Percentiles rank a stretch among this genome's conserved stretches.
phyloP scores from a whole-genome alignment of 768 basidiomycete species.

The Artomyces pyxidatus region DNA sequence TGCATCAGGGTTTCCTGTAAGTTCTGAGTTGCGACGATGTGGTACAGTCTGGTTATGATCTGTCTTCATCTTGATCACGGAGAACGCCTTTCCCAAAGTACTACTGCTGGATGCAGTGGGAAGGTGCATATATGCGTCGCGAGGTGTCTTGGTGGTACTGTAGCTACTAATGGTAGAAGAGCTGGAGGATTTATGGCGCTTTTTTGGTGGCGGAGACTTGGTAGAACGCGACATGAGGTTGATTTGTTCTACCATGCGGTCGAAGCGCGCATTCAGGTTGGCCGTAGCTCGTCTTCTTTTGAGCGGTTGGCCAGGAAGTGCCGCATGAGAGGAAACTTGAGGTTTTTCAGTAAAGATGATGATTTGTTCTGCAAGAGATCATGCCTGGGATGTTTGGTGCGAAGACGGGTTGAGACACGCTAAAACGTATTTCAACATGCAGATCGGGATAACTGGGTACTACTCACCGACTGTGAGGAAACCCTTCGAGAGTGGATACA shows the following conservation, averaged over 20 bases:
- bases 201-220: constrained; percentile 16
- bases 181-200: constrained; percentile 30
- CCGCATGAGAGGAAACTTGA: neutral
- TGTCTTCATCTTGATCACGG: constrained; percentile 35
- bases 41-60: neutral
- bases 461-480: neutral
- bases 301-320: constrained; percentile 5
- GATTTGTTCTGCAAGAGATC: neutral
- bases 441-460: too few species aligned
- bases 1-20: neutral
- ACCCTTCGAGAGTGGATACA: neutral
- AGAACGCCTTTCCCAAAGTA: constrained; percentile 32
- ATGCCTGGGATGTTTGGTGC: neutral
- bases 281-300: constrained; percentile 44
- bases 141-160: constrained; percentile 32
- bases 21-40: neutral
- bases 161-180: constrained; percentile 39
- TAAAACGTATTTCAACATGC: too few species aligned
- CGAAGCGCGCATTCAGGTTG: constrained; percentile 48
- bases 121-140: constrained; percentile 30
- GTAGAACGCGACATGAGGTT: constrained; percentile 25
- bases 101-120: too few species aligned
- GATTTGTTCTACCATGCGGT: constrained; percentile 60
- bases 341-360: neutral
- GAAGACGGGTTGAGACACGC: too few species aligned